These are phyloP conservation scores for Solanum chmielewskii DNA, from an alignment of 257 asterid species.

Conservation along the genomic window DNA sequence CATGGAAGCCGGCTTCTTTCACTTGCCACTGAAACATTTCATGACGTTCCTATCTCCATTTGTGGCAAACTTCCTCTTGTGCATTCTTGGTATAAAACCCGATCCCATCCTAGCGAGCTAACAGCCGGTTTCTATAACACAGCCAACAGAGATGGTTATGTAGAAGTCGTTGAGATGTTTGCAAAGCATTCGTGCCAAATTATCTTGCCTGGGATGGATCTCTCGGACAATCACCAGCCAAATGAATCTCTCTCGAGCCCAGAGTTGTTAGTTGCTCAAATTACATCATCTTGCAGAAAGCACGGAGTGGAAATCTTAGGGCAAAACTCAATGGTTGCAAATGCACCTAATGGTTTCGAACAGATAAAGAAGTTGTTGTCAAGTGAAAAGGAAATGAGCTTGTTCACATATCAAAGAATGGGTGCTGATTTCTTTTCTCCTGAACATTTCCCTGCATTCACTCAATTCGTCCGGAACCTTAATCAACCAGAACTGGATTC, in stretches of 20 bases:
- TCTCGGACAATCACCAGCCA: conserved; percentile 36
- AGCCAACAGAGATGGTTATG: conserved; percentile 51
- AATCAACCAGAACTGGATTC: conserved; percentile 16
- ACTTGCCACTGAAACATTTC: conserved; percentile 47
- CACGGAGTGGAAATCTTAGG: conserved; percentile 35
- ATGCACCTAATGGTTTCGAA: conserved; percentile 28
- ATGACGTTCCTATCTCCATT: conserved; percentile 26
- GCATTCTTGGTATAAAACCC: conserved; percentile 38
- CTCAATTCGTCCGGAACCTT: conserved; percentile 37
- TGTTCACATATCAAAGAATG: conserved; percentile 78
- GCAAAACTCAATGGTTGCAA: conserved; percentile 32
- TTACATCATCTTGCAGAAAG: conserved; percentile 35
- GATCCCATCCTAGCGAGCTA: conserved; percentile 74
- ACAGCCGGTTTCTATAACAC: conserved; percentile 72
- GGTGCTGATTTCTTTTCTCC: conserved; percentile 93
- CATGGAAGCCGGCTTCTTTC: conserved; percentile 71
- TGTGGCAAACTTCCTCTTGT: conserved; percentile 55
- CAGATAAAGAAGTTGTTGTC: conserved; percentile 36
- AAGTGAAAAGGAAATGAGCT: conserved; percentile 26
- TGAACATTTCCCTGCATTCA: conserved; percentile 48
- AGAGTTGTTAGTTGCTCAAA: conserved; percentile 32
- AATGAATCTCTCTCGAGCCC: conserved; percentile 42
- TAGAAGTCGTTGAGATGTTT: conserved; percentile 33
- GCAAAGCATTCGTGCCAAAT: conserved; percentile 41
- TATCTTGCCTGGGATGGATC: conserved; percentile 60